Base-by-base conservation (phyloP, 805 yeast genomes). In the Candida khao-thaluensis region DNA sequence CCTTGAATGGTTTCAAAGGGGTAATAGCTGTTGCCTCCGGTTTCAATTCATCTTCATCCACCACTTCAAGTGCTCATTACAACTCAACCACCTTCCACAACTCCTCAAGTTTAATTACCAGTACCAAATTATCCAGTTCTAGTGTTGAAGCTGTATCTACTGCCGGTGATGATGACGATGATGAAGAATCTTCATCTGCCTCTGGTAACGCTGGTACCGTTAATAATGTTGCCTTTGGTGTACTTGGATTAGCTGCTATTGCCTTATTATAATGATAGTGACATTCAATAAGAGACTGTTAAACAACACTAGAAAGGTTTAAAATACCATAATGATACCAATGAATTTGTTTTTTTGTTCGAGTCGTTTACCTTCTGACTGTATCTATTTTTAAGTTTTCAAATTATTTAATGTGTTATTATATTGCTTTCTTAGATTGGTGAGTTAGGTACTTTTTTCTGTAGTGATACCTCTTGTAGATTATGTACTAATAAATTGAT, bases 181-280 rank as follows among this genome's bases (percentile, higher is more conserved):
- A 38, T 11, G 40, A 34, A 24, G 37, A 25, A 15, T 42, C 45
- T 16, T 44, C 50, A 9, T 33, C 50, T 17, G 28, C 23, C n/a
- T 32, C 35, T 22, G 45, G 43, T 35, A 44, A 43, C 17, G 42
- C 46, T 12, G 42, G 32, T 35, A 17, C 5, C 27, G 35, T 39
- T 4, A 35, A 30, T 23, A 40, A 40, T n/a, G 48, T 50, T 33
- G 52, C 55, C 18, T 41, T 49, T 27, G 60, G 60, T 27, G 33
- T 50, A 17, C 30, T 53, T 38, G 66, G 59, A 24, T 45, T 56
- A 8, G 53, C 55, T 28, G 67, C 61, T 29, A 55, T 62, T 27
- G 57, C 56, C 39, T 44, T 52, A 49, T 41, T 51, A 30, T 46
- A 41, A 42, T 32, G 24, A 25, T 22, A 22, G 24, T 22, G n/a